Evolutionary conservation across 2,329 filamentous ascomycete genomes (phyloP).

Genomic region (Incumbomyces lentus): DNA sequence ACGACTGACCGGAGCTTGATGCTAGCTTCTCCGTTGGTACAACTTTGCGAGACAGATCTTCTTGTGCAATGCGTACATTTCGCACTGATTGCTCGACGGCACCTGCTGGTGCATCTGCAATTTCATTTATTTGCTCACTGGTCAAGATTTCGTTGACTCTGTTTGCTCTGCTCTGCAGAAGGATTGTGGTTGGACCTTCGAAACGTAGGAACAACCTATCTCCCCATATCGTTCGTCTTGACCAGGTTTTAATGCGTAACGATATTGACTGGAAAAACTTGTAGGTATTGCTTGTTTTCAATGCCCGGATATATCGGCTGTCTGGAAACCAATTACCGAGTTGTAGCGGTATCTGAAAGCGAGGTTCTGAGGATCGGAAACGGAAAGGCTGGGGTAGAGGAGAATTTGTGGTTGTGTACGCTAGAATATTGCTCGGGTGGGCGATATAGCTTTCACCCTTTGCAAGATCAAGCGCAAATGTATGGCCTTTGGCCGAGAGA

Average conservation of each 20-base stretch:
- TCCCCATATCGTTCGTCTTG: slow-evolving; percentile 79
- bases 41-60: slow-evolving; percentile 3
- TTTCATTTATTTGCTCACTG: slow-evolving; percentile 73
- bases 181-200: slow-evolving; percentile 70
- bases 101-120: slow-evolving; percentile 72
- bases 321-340: slow-evolving; percentile 56
- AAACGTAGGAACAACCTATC: slow-evolving; percentile 88
- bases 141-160: slow-evolving; percentile 69
- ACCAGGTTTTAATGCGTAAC: slow-evolving; percentile 63
- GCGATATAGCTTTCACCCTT: slow-evolving; percentile 83
- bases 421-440: slow-evolving; percentile 82
- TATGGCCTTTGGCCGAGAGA: slow-evolving; percentile 73
- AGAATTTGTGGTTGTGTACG: slow-evolving; percentile 60
- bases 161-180: slow-evolving; percentile 79
- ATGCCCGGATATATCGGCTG: slow-evolving; percentile 60
- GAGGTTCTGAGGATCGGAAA: slow-evolving; percentile 64
- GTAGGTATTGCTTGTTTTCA: slow-evolving; percentile 65
- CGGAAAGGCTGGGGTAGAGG: slow-evolving; percentile 73
- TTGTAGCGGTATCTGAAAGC: slow-evolving; percentile 66
- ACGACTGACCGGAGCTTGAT: too few species aligned
- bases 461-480: slow-evolving; percentile 73
- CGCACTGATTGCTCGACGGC: slow-evolving; percentile 51
- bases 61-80: slow-evolving; percentile 19
- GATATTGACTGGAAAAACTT: slow-evolving; percentile 54
- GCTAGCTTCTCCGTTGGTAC: too few species aligned